Conservation (phyloP, 306 rosid genomes). For the Betula pendula region DNA sequence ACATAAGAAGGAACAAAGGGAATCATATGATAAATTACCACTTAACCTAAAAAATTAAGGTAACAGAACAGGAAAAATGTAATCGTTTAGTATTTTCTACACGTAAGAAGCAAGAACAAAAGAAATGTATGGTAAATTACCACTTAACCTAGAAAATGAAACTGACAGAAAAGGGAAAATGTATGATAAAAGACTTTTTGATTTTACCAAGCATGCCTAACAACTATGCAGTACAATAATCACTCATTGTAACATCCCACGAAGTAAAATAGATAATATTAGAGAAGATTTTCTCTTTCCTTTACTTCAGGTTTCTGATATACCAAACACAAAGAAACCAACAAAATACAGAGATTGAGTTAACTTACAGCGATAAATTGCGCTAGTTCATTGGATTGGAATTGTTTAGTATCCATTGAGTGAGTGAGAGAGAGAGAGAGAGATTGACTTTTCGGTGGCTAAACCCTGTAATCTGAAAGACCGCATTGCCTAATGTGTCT, state of each 20-base stretch:
- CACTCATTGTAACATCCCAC: background rate
- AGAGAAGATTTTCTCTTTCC: background rate
- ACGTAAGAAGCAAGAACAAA: too few species aligned
- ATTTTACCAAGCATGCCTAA: too few species aligned
- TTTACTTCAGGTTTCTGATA: background rate
- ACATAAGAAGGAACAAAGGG: too few species aligned
- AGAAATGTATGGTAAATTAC: too few species aligned
- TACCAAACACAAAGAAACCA: background rate
- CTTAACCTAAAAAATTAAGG: too few species aligned
- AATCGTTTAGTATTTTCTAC: too few species aligned
- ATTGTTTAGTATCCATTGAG: constrained; percentile 69
- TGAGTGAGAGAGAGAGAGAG: background rate
- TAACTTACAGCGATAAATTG: constrained; percentile 63
- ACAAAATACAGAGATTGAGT: background rate
- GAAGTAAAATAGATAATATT: background rate
- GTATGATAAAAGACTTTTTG: too few species aligned
- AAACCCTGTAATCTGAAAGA: constrained; percentile 13
- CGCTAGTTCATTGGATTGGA: constrained; percentile 65
- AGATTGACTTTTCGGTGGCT: background rate
- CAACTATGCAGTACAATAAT: background rate
- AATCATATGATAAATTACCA: too few species aligned
- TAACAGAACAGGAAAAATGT: too few species aligned
- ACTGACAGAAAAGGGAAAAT: too few species aligned
- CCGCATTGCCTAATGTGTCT: too few species aligned
- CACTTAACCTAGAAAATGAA: too few species aligned